Evolutionary conservation across 495 filamentous ascomycete species (phyloP), one percentile per base, ranked within the genome.

Genomic region (Penicillium maclennaniae): DNA sequence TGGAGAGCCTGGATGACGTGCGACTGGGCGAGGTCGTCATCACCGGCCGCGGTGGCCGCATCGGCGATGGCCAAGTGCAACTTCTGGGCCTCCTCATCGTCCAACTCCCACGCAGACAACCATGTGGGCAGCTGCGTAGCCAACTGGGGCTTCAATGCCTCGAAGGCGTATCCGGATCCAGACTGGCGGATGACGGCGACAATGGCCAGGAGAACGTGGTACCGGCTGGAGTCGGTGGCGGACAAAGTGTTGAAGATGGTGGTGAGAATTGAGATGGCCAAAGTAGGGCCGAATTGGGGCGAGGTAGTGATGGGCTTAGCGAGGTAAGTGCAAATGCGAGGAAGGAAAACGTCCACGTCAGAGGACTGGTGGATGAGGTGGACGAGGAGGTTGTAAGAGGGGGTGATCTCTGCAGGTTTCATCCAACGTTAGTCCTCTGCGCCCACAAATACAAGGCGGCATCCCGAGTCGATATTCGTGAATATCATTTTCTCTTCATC

Each of bases 231-330:
- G 67, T 90, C 87, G 54, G 80, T 74, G 40, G 82, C 65, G 41
- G 83, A 77, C 48, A 97, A 83, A 46, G 95, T 88, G 77, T 99
- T 99, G 87, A 97, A 99, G 70, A 99, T 81, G 51, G 91, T 96
- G 65, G 89, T 91, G 55, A 99, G 83, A 50, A 91, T 87, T 54
- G 86, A 87, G 59, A 96, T 86, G 47, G 89, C 85, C 51, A 99
- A 80, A 38, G 87, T 85, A 49, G 87, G 79, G 53, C 92, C 91
- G 68, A 95, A 90, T 61, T 81, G 73, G 31, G 91, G 87, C 7
- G 92, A 95, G 43, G 88, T 89, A 28, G 85, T 81, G 65, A 97
- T 85, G 52, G 93, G 93, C 65, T 84, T 85, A 51, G 84, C 85
- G 61, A 97, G 89, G 71, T 92, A 88, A 55, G 83, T 77, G 78